Conservation (phyloP, 2,329 filamentous ascomycete species). For the Nannizziopsis barbatae region DNA sequence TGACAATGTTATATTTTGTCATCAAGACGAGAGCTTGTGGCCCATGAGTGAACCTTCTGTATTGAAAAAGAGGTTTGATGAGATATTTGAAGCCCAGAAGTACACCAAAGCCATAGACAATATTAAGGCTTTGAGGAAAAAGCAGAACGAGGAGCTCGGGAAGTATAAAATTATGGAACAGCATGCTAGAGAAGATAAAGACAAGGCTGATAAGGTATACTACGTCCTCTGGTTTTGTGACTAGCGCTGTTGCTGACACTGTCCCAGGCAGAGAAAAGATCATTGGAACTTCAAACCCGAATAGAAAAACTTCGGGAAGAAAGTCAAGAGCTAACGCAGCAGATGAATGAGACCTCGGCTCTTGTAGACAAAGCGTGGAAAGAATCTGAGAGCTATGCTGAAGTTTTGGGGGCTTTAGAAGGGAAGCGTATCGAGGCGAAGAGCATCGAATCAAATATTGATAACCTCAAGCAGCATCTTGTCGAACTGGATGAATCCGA, state of each 20-base stretch:
- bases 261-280: constrained; percentile 48
- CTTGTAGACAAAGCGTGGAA: constrained; percentile 57
- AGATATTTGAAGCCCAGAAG: constrained; percentile 93
- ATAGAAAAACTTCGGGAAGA: constrained; percentile 48
- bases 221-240: no score
- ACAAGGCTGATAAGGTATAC: constrained; percentile 57
- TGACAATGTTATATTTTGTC: constrained; percentile 94
- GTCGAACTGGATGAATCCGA: constrained; percentile 71
- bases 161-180: constrained; percentile 64
- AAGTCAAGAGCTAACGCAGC: constrained; percentile 47
- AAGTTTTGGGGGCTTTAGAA: constrained; percentile 62
- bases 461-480: constrained; percentile 59
- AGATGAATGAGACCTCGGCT: constrained; percentile 34
- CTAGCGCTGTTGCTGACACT: constrained; percentile 4
- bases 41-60: constrained; percentile 78
- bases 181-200: constrained; percentile 72
- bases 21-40: constrained; percentile 96
- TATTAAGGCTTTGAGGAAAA: constrained; percentile 76
- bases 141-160: constrained; percentile 62
- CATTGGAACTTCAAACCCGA: constrained; percentile 52
- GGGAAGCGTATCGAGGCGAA: constrained; percentile 65
- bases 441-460: constrained; percentile 58
- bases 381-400: constrained; percentile 61
- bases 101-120: constrained; percentile 97
- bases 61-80: constrained; percentile 89